A percentile compares a stretch with the other conserved stretches of the same genome.
Evolutionary conservation across 345 rosid genomes (phyloP).

Genomic region (Geranium brycei): DNA sequence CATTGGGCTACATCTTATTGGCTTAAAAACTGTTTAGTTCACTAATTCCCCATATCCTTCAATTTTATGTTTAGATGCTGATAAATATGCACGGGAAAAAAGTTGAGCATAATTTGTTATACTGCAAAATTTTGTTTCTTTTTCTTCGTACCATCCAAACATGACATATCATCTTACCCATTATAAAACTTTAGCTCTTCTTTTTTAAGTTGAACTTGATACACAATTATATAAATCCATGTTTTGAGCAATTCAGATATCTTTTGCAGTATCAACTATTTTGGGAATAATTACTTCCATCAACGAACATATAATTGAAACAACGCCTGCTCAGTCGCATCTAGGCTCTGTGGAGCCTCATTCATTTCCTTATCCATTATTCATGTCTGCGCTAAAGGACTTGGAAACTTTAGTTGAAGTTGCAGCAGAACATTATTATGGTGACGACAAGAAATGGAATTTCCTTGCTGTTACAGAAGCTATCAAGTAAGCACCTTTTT

Average conservation of each 20-base stretch:
- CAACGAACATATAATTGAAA: slow-evolving; percentile 73
- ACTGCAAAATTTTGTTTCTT: neutral
- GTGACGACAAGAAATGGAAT: slow-evolving; percentile 72
- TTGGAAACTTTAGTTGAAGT: slow-evolving; percentile 87
- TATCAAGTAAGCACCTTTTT: slow-evolving; percentile 41
- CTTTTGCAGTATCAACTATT: slow-evolving; percentile 64
- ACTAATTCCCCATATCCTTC: neutral
- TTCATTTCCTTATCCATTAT: slow-evolving; percentile 57
- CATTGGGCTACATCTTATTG: slow-evolving; percentile 38
- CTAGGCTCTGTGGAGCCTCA: slow-evolving; percentile 24
- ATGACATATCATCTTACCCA: neutral
- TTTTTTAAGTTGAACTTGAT: neutral
- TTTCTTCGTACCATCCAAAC: neutral
- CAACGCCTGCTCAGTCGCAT: slow-evolving; percentile 33
- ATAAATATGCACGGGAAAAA: neutral
- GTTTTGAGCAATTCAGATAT: slow-evolving; percentile 3
- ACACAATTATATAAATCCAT: neutral
- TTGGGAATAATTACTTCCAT: slow-evolving; percentile 74
- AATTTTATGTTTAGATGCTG: neutral
- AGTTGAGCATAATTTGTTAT: too few relatives aligned
- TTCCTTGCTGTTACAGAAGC: slow-evolving; percentile 75
- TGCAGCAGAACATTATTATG: slow-evolving; percentile 65
- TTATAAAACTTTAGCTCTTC: neutral
- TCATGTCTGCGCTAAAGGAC: slow-evolving; percentile 69
- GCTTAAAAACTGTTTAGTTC: slow-evolving; percentile 11